A percentile compares a stretch with the other conserved stretches of the same genome.
phyloP scores from a whole-genome alignment of 2,329 filamentous ascomycete species.

The Aureobasidium sp. region DNA sequence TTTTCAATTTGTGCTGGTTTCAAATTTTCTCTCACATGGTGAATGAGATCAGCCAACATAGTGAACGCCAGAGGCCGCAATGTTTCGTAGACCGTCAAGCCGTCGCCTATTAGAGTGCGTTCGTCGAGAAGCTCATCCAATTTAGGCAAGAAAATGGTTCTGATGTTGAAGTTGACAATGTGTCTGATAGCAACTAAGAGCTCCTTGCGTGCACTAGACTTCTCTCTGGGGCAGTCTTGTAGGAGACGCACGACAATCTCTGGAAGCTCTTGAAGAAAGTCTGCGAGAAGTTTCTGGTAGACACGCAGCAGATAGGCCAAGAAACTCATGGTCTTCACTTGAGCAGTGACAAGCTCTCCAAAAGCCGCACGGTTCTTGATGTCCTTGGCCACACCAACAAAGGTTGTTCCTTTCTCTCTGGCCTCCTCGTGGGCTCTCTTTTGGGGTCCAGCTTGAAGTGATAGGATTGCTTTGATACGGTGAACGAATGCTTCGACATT shows the following conservation, averaged over 20 bases:
- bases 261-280: constrained; percentile 80
- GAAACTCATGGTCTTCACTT: constrained; percentile 99
- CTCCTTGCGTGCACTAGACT: constrained; percentile 89
- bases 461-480: constrained; percentile 81
- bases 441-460: constrained; percentile 86
- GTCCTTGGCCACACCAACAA: constrained; percentile 85
- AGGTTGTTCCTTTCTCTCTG: constrained; percentile 68
- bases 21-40: constrained; percentile 88
- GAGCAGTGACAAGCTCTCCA: constrained; percentile 93
- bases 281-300: constrained; percentile 76
- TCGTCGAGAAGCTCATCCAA: constrained; percentile 95
- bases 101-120: constrained; percentile 88
- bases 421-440: constrained; percentile 86
- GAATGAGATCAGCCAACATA: constrained; percentile 96
- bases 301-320: constrained; percentile 85
- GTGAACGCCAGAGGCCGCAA: constrained; percentile 94
- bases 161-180: constrained; percentile 98
- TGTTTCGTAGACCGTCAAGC: constrained; percentile 91
- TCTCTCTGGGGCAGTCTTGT: constrained; percentile 90
- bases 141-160: constrained; percentile 87
- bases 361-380: constrained; percentile 93
- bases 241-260: constrained; percentile 84
- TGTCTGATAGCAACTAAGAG: constrained; percentile 92
- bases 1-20: constrained; percentile 85
- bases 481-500: constrained; percentile 93